These are phyloP conservation scores for Stephania yunnanensis DNA, from an alignment of 164 flowering plant species.

Conservation along the genomic window DNA sequence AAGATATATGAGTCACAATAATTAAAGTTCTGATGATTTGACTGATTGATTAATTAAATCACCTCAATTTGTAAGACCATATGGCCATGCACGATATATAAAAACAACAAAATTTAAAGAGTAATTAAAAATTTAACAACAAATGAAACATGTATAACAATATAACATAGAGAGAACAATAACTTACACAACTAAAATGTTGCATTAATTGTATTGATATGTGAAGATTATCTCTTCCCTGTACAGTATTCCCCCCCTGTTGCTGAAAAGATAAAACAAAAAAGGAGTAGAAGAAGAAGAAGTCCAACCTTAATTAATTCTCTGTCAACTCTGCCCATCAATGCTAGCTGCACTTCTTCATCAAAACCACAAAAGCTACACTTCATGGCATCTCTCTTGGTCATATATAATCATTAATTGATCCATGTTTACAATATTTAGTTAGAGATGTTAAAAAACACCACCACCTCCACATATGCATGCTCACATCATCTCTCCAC, in stretches of 20 bases:
- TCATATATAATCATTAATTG: neutral
- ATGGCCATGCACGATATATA: neutral
- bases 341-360: neutral
- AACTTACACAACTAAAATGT: neutral
- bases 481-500: too few relatives aligned
- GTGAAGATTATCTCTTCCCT: constrained; percentile 6
- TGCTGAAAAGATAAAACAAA: neutral
- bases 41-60: constrained; percentile 5
- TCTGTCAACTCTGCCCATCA: neutral
- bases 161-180: neutral
- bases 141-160: neutral
- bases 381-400: neutral
- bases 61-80: neutral
- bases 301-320: neutral
- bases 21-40: neutral
- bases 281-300: neutral
- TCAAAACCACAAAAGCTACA: constrained; percentile 1
- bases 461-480: neutral
- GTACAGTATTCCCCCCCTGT: constrained; percentile 1
- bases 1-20: neutral
- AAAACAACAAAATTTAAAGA: neutral
- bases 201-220: neutral
- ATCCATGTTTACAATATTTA: neutral
- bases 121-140: neutral
- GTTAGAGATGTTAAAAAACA: neutral